A percentile compares a stretch with the other conserved stretches of the same genome.
Evolutionary conservation across 441 rosid species (phyloP).

Genomic region (Erysimum cheiri): DNA sequence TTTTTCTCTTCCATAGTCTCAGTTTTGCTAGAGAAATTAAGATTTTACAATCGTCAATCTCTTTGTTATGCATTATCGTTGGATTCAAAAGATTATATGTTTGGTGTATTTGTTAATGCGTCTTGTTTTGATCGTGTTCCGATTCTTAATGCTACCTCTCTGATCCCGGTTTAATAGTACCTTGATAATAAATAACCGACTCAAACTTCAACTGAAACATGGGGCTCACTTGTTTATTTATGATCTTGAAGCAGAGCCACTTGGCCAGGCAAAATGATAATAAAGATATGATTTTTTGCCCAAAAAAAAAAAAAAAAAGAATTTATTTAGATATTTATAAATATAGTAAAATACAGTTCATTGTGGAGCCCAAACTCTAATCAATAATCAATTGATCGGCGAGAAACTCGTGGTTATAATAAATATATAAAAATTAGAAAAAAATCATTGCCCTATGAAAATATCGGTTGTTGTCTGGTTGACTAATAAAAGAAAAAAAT

Average conservation of each 20-base stretch:
- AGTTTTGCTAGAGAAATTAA: slow-evolving; percentile 37
- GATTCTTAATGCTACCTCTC: too few species aligned
- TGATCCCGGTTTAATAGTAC: not conserved
- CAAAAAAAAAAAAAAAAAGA: too few species aligned
- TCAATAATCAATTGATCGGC: not conserved
- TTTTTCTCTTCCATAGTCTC: slow-evolving; percentile 24
- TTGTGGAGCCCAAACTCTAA: not conserved
- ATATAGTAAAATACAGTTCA: not conserved
- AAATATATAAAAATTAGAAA: not conserved
- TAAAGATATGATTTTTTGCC: too few species aligned
- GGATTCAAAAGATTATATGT: slow-evolving; percentile 10
- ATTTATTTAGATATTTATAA: not conserved
- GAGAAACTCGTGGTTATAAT: not conserved
- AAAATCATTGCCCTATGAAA: too few species aligned
- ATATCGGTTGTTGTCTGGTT: too few species aligned
- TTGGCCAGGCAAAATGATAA: too few species aligned
- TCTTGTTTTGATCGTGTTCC: not conserved
- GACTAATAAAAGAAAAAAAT: too few species aligned
- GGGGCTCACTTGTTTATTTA: not conserved
- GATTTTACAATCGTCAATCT: not conserved
- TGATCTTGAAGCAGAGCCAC: too few species aligned
- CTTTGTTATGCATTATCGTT: slow-evolving; percentile 3
- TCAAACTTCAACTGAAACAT: not conserved
- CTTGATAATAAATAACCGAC: not conserved
- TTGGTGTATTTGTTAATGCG: slow-evolving; percentile 10